These are phyloP conservation scores for Aegilops sharonensis DNA, from an alignment of 176 grass and related monocot genomes.

Conservation along the genomic window DNA sequence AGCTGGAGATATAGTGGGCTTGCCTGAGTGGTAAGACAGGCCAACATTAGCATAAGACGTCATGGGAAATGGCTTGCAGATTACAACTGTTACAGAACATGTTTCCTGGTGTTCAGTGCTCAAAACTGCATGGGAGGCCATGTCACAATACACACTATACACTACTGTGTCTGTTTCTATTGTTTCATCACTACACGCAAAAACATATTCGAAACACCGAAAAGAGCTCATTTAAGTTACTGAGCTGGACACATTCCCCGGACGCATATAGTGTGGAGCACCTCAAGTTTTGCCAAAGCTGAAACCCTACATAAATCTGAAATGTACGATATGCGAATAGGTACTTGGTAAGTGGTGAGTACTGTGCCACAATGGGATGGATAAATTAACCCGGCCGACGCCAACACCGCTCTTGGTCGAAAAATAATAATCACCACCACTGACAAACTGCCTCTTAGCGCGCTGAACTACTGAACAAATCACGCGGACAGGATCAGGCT, in stretches of 20 bases:
- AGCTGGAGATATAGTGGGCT: constrained; percentile 40
- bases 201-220: background rate
- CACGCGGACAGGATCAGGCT: background rate
- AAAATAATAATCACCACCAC: background rate
- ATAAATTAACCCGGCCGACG: background rate
- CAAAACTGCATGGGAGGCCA: background rate
- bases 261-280: background rate
- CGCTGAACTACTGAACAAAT: background rate
- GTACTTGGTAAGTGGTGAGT: background rate
- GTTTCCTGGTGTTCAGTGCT: background rate
- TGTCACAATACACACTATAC: background rate
- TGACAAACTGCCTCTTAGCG: background rate
- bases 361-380: no score
- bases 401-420: background rate
- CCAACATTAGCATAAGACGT: constrained; percentile 5
- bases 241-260: background rate
- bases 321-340: background rate
- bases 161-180: background rate
- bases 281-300: background rate
- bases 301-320: background rate
- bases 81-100: background rate
- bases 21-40: constrained; percentile 29
- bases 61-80: background rate
- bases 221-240: background rate
- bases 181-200: background rate